Conservation (phyloP, 768 basidiomycete species). For the Phlegmacium glaucopus region DNA sequence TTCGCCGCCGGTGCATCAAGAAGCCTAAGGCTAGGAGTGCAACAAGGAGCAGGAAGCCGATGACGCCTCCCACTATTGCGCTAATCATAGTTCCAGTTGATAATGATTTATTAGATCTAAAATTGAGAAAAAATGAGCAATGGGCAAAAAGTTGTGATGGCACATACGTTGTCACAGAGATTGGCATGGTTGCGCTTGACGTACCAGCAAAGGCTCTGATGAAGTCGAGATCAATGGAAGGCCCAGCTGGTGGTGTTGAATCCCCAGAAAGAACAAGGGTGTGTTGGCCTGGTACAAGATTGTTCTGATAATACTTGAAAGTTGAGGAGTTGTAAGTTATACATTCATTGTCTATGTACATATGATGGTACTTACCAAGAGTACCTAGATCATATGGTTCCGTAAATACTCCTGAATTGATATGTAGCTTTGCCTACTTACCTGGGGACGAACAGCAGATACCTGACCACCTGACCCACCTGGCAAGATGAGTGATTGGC, state of each 20-base stretch:
- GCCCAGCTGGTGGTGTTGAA: constrained; percentile 25
- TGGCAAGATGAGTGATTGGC: constrained; percentile 25
- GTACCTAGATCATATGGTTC: constrained; percentile 19
- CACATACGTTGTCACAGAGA: constrained; percentile 12
- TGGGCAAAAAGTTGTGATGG: too few relatives aligned
- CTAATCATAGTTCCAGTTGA: constrained; percentile 21
- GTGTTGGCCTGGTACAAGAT: constrained; percentile 36
- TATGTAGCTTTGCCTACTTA: neutral
- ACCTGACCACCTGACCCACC: constrained; percentile 34
- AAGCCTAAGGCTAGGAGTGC: neutral
- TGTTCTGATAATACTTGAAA: constrained; percentile 44
- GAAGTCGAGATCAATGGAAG: constrained; percentile 43
- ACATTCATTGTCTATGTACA: too few relatives aligned
- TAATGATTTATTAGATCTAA: too few relatives aligned
- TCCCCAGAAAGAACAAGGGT: constrained; percentile 34
- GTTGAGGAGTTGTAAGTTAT: too few relatives aligned
- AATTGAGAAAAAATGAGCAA: too few relatives aligned
- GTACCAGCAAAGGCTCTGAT: constrained; percentile 34
- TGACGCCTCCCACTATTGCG: constrained; percentile 21
- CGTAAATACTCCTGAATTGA: neutral
- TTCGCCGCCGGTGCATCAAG: neutral
- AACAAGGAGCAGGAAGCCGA: constrained; percentile 25
- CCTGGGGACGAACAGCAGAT: constrained; percentile 17
- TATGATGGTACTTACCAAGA: constrained; percentile 27
- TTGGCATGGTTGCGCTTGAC: constrained; percentile 1